Evolutionary conservation across 1,284 basidiomycete species (phyloP), one percentile per base, ranked within the genome.

Genomic region (Agaricales sp.): DNA sequence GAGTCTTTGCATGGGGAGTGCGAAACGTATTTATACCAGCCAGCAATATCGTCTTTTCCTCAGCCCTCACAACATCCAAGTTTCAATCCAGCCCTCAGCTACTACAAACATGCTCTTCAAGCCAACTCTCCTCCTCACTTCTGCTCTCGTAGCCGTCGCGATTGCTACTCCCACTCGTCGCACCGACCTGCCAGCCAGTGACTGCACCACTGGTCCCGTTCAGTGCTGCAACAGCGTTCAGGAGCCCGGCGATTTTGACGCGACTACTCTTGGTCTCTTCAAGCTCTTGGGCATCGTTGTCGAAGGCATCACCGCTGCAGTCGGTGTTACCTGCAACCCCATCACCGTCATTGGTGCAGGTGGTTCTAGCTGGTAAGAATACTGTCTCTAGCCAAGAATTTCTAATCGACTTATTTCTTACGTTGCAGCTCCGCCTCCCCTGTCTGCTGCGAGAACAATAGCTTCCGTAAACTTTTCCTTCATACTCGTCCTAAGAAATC

Each of bases 41-140:
- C n/a, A n/a, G n/a, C n/a, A n/a, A n/a, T n/a, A n/a, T n/a, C n/a
- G n/a, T n/a, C n/a, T n/a, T n/a, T n/a, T n/a, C n/a, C n/a, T n/a
- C n/a, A n/a, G n/a, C n/a, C n/a, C n/a, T n/a, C n/a, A n/a, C n/a
- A n/a, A n/a, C n/a, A n/a, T n/a, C n/a, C n/a, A n/a, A n/a, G n/a
- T n/a, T n/a, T n/a, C n/a, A n/a, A n/a, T n/a, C n/a, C n/a, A n/a
- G n/a, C n/a, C n/a, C n/a, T n/a, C n/a, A n/a, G n/a, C n/a, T n/a
- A n/a, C n/a, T n/a, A n/a, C n/a, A 20, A 58, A 26, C 52, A 61
- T 61, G 58, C 57, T 56, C 47, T 61, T 59, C 58, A 60, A 63
- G 47, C n/a, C n/a, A n/a, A n/a, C n/a, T n/a, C 53, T 56, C 51
- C 35, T 57, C 54, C 49, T 54, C 49, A 47, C 52, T 51, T 49